These are phyloP conservation scores for Rhizopogon roseolus DNA, from an alignment of 768 basidiomycete genomes.

Conservation along the genomic window DNA sequence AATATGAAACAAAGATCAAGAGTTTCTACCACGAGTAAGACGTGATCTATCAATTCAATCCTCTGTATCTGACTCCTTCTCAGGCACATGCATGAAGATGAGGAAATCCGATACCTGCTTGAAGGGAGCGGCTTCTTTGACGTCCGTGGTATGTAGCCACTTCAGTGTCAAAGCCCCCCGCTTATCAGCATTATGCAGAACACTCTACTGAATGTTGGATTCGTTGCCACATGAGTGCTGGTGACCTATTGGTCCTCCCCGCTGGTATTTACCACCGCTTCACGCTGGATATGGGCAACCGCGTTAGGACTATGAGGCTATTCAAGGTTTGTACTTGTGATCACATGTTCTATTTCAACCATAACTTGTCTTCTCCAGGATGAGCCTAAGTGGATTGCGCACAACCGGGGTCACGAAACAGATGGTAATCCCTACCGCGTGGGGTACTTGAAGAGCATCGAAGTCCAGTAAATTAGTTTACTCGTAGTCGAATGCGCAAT, in stretches of 20 bases:
- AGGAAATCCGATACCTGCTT: slow-evolving; percentile 86
- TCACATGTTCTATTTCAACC: not conserved
- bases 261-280: slow-evolving; percentile 92
- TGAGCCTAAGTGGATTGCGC: slow-evolving; percentile 87
- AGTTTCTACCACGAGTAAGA: slow-evolving; percentile 77
- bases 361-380: slow-evolving; percentile 44
- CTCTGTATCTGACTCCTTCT: slow-evolving; percentile 1
- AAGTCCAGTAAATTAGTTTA: slow-evolving; percentile 21
- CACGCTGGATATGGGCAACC: slow-evolving; percentile 73
- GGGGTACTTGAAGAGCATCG: slow-evolving; percentile 52
- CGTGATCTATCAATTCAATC: not conserved
- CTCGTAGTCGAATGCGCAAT: not conserved
- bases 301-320: slow-evolving; percentile 69
- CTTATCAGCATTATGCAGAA: slow-evolving; percentile 35
- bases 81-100: slow-evolving; percentile 91
- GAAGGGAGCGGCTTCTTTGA: slow-evolving; percentile 88
- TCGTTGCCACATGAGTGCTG: slow-evolving; percentile 66
- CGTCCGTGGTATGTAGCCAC: slow-evolving; percentile 58
- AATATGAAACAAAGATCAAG: slow-evolving; percentile 77
- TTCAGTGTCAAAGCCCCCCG: not conserved
- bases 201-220: slow-evolving; percentile 72
- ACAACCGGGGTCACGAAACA: slow-evolving; percentile 58
- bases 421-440: slow-evolving; percentile 60
- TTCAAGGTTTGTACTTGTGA: slow-evolving; percentile 58
- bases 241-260: slow-evolving; percentile 83